These are phyloP conservation scores for Spizellomyces punctatus DNA, from an alignment of 192 early-diverging fungal species.

Conservation along the genomic window DNA sequence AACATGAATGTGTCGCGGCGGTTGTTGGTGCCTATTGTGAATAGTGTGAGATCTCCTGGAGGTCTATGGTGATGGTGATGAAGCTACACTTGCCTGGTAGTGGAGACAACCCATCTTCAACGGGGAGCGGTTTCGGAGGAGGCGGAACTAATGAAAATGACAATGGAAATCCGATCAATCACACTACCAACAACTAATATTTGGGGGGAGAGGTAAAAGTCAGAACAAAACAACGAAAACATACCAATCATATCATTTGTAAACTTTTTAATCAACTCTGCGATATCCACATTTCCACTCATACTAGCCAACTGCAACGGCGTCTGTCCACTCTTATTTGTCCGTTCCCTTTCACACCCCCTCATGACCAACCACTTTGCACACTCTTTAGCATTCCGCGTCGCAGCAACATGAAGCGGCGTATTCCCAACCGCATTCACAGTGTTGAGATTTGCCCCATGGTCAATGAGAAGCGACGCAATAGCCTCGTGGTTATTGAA, in stretches of 20 bases:
- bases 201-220: no score
- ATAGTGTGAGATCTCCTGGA: no score
- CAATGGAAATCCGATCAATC: no score
- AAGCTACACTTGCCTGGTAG: neutral
- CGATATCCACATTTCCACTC: constrained; percentile 47
- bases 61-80: no score
- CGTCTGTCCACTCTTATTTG: constrained; percentile 54
- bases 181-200: no score
- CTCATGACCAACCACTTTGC: constrained; percentile 50
- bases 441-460: constrained; percentile 47
- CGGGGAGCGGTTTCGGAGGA: neutral
- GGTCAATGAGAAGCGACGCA: constrained; percentile 52
- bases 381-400: constrained; percentile 49
- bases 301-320: constrained; percentile 46
- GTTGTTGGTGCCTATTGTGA: no score
- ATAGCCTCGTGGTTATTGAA: constrained; percentile 49
- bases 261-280: constrained; percentile 50
- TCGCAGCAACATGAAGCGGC: constrained; percentile 54
- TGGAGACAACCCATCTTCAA: neutral
- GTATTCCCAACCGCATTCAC: constrained; percentile 58
- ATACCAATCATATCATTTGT: constrained; percentile 33
- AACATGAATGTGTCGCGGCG: no score
- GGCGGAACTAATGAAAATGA: neutral
- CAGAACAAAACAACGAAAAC: neutral
- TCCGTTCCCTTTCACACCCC: constrained; percentile 46